Base-by-base conservation (phyloP, 805 yeast species). In the Saturnispora diversa region DNA sequence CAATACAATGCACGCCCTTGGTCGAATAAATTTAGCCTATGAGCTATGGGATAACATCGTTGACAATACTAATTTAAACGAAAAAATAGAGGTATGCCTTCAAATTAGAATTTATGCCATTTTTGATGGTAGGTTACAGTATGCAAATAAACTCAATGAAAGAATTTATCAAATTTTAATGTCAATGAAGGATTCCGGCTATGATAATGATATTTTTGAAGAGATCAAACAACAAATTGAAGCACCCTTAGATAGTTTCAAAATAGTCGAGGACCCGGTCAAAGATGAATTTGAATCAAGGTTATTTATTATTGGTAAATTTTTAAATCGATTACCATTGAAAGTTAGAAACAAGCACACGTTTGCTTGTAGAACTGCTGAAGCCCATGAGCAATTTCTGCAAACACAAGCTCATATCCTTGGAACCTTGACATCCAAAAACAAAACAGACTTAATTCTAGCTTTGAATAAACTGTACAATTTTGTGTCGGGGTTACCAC, bases 391-490 rank as follows among this genome's bases (percentile, higher is more conserved):
- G 6, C 31, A 32, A 11, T 38, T 24, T n/a, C 30, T 25, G 16
- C 27, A 28, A 16, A 15, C 29, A 16, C 33, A 37, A 29, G 40
- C 40, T n/a, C 29, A 17, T 12, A 22, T 37, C 2, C 31, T 37
- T 2, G 40, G 40, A 12, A 37, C 40, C 5, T 30, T 37, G 16
- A 37, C 40, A 7, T 29, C 40, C 4, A 29, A 24, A 30, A 37
- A 37, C 16, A 28, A 29, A 30, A 19, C 31, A 8, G 40, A 37
- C 15, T 23, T 20, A 6, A 23, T 20, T 13, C 11, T n/a, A 17
- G 33, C 40, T 4, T 22, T 37, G 17, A n/a, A 13, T 5, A 28
- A 22, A 22, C 10, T 23, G 7, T 37, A 28, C 16, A 12, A 29
- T 22, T 37, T 37, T 31, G 19, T 37, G 13, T 37, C 25, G 17